Evolutionary conservation across 768 basidiomycete genomes (phyloP).

Genomic region (Mycena olivaceomarginata): DNA sequence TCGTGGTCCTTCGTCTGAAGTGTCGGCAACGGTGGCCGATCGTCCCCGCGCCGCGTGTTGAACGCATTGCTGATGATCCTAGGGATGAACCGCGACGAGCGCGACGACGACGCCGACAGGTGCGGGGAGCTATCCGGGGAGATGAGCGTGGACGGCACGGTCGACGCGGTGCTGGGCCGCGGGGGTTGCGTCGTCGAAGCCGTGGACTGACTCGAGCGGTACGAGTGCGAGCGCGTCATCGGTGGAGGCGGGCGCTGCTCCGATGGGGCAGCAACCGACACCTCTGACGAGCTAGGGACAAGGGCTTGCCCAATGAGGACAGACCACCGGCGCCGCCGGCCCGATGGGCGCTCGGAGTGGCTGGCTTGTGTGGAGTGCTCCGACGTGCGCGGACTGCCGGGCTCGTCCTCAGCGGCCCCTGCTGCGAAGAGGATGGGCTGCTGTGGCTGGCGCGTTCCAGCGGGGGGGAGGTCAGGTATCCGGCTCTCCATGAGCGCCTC

Average conservation of each 20-base stretch:
- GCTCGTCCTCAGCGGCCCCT: slow-evolving; percentile 63
- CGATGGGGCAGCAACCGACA: slow-evolving; percentile 51
- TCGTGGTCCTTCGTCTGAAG: slow-evolving; percentile 65
- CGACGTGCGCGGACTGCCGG: slow-evolving; percentile 67
- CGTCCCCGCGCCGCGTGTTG: slow-evolving; percentile 71
- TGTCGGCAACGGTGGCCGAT: slow-evolving; percentile 62
- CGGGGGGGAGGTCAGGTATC: slow-evolving; percentile 83
- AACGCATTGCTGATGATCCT: slow-evolving; percentile 83
- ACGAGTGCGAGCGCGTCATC: slow-evolving; percentile 63
- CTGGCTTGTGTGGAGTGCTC: slow-evolving; percentile 60
- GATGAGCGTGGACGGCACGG: slow-evolving; percentile 48
- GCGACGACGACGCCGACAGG: slow-evolving; percentile 59
- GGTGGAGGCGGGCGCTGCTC: slow-evolving; percentile 56
- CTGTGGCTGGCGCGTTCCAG: slow-evolving; percentile 79
- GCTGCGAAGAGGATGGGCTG: slow-evolving; percentile 78
- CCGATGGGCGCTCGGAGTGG: slow-evolving; percentile 56
- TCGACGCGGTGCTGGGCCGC: slow-evolving; percentile 49
- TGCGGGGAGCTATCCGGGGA: slow-evolving; percentile 51
- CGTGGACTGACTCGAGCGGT: slow-evolving; percentile 60
- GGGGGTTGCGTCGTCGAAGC: slow-evolving; percentile 52
- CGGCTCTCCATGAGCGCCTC: slow-evolving; percentile 89
- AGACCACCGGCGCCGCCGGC: slow-evolving; percentile 84
- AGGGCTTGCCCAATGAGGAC: slow-evolving; percentile 70
- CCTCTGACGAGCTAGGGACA: slow-evolving; percentile 42
- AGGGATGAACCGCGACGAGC: slow-evolving; percentile 81